phyloP scores from a whole-genome alignment of 345 rosid genomes.

The Pelargonium nanum region DNA sequence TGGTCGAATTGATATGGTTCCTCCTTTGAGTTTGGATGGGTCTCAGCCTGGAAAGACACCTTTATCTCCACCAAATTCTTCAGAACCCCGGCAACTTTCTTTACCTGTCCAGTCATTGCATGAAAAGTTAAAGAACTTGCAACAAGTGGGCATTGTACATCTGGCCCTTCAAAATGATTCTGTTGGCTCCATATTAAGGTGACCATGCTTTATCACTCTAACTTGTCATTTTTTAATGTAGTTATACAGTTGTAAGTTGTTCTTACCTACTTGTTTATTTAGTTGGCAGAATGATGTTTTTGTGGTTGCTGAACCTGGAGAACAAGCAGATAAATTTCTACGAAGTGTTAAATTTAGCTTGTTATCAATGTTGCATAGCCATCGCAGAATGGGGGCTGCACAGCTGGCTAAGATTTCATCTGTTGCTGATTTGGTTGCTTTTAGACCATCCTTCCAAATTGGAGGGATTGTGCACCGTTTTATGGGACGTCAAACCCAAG shows the following conservation, averaged over 20 bases:
- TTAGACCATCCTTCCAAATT: constrained; percentile 70
- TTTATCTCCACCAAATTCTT: constrained; percentile 67
- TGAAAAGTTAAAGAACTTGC: constrained; percentile 76
- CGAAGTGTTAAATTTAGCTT: constrained; percentile 74
- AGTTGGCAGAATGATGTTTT: constrained; percentile 98
- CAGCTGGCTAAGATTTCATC: constrained; percentile 54
- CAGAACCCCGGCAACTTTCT: constrained; percentile 54
- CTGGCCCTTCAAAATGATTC: constrained; percentile 83
- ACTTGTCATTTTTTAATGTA: constrained; percentile 9
- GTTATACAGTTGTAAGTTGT: constrained; percentile 15
- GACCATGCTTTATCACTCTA: constrained; percentile 8
- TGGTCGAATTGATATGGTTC: constrained; percentile 74
- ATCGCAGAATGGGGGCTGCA: constrained; percentile 41
- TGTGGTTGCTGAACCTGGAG: constrained; percentile 99
- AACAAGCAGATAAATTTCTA: constrained; percentile 74
- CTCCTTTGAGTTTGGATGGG: constrained; percentile 89
- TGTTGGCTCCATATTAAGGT: constrained; percentile 77
- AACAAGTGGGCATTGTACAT: constrained; percentile 92
- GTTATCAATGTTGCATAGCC: constrained; percentile 43
- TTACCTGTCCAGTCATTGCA: constrained; percentile 65
- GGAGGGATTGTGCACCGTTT: constrained; percentile 83
- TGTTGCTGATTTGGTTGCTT: constrained; percentile 59
- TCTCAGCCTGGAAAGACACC: constrained; percentile 43
- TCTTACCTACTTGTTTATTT: constrained; percentile 13
- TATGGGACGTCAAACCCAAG: constrained; percentile 92